These are phyloP conservation scores for Neoboletus brunneissimus DNA, from an alignment of 768 basidiomycete species.

Conservation along the genomic window DNA sequence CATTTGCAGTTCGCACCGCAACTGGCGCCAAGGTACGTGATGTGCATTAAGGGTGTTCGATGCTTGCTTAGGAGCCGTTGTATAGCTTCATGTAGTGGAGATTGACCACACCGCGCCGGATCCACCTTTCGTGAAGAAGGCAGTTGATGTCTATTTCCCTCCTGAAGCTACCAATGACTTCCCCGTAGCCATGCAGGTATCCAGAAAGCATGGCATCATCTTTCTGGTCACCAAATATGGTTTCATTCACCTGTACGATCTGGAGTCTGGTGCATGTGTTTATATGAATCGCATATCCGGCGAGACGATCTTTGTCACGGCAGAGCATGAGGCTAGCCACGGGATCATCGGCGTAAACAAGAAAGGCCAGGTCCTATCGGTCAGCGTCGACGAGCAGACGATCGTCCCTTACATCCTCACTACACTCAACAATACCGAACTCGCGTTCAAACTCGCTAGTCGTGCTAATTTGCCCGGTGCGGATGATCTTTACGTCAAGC, in stretches of 20 bases:
- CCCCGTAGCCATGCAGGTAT: conserved; percentile 99
- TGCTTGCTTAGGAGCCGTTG: conserved; percentile 7
- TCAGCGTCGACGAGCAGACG: conserved; percentile 94
- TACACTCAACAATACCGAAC: conserved; percentile 93
- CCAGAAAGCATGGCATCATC: conserved; percentile 92
- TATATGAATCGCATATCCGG: conserved; percentile 99
- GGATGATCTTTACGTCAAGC: conserved; percentile 92
- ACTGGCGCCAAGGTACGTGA: conserved; percentile 88
- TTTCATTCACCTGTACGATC: conserved; percentile 98
- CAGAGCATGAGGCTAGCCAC: conserved; percentile 89
- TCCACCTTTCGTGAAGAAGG: conserved; percentile 93
- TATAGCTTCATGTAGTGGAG: conserved; percentile 94
- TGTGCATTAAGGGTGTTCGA: neutral
- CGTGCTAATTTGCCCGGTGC: conserved; percentile 96
- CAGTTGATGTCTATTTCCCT: conserved; percentile 98
- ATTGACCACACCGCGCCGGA: conserved; percentile 94
- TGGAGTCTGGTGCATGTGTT: conserved; percentile 94
- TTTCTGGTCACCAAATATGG: conserved; percentile 99
- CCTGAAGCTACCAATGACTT: conserved; percentile 98
- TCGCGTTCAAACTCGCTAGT: conserved; percentile 96
- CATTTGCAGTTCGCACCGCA: conserved; percentile 94
- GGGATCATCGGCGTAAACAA: conserved; percentile 99
- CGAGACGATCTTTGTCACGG: conserved; percentile 98
- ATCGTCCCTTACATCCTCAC: conserved; percentile 93
- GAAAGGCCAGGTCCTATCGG: conserved; percentile 97